Conservation (phyloP, 1,284 basidiomycete genomes). For the Fomitopsis schrenkii region DNA sequence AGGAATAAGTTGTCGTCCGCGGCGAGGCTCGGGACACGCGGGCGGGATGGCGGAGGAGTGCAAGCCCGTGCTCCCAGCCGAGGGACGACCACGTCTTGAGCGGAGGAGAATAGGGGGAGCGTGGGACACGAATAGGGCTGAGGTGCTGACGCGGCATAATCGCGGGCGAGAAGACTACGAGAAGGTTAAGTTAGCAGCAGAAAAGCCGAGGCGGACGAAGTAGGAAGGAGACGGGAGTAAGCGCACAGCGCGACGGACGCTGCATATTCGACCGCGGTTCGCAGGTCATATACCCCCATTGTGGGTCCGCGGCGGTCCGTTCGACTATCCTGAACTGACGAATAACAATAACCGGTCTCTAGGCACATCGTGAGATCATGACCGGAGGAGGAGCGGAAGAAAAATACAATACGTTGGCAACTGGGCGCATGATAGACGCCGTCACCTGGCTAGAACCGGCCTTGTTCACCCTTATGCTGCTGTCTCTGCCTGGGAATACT, state of each 20-base stretch:
- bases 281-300: conserved; percentile 10
- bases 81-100: not conserved
- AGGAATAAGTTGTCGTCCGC: not conserved
- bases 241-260: conserved; percentile 9
- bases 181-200: conserved; percentile 8
- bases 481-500: not conserved
- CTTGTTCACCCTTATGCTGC: not conserved
- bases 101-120: conserved; percentile 6
- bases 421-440: not conserved
- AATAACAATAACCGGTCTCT: conserved; percentile 10
- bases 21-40: conserved; percentile 3
- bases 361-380: conserved; percentile 2
- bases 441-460: not conserved
- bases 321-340: not conserved
- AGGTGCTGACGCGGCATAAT: conserved; percentile 15
- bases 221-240: conserved; percentile 9
- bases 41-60: conserved; percentile 2
- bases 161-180: not conserved
- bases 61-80: not conserved
- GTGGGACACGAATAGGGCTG: conserved; percentile 13
- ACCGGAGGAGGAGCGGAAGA: not conserved
- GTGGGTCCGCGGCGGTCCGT: conserved; percentile 12
- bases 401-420: conserved; percentile 4
- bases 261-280: not conserved
- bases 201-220: conserved; percentile 11